phyloP scores from a whole-genome alignment of 2,329 filamentous ascomycete genomes.

The Madurella fahalii region DNA sequence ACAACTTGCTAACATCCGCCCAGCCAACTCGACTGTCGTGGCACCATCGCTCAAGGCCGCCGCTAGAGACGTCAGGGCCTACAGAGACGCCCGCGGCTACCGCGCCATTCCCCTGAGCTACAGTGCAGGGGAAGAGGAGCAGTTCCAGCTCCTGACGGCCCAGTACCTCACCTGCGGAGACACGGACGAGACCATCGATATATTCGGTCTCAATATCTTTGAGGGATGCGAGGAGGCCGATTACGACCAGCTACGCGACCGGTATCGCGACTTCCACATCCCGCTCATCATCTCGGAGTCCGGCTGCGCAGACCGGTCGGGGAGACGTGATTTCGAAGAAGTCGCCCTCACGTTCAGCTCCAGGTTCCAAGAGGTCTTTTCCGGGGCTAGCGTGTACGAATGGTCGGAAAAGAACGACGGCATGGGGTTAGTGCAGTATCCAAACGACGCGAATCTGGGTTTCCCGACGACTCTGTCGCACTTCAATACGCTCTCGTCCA shows the following conservation, averaged over 20 bases:
- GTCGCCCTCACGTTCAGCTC: background rate
- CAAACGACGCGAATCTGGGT: background rate
- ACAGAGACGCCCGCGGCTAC: constrained; percentile 8
- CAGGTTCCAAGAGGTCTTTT: constrained; percentile 6
- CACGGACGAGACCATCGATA: constrained; percentile 3
- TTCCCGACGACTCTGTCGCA: background rate
- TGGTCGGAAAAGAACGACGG: constrained; percentile 2
- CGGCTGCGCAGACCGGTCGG: constrained; percentile 1
- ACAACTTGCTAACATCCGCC: background rate
- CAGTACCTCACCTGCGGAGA: constrained; percentile 12
- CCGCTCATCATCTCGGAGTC: constrained; percentile 12
- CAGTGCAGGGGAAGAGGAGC: constrained; percentile 7
- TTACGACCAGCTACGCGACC: background rate
- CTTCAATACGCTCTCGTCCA: background rate
- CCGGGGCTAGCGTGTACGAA: constrained; percentile 9
- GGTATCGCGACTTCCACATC: background rate
- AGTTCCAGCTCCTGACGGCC: constrained; percentile 2
- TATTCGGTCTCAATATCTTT: constrained; percentile 16
- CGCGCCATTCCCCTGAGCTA: constrained; percentile 13
- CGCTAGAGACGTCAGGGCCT: constrained; percentile 12
- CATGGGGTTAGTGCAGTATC: constrained; percentile 8
- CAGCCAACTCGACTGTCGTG: background rate
- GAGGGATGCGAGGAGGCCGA: background rate
- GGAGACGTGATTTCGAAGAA: constrained; percentile 2
- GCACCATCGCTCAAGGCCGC: constrained; percentile 16